Percentiles rank a stretch among this genome's conserved stretches.
Conservation (phyloP, 169 alveolate species). For the Plasmodium adleri region DNA sequence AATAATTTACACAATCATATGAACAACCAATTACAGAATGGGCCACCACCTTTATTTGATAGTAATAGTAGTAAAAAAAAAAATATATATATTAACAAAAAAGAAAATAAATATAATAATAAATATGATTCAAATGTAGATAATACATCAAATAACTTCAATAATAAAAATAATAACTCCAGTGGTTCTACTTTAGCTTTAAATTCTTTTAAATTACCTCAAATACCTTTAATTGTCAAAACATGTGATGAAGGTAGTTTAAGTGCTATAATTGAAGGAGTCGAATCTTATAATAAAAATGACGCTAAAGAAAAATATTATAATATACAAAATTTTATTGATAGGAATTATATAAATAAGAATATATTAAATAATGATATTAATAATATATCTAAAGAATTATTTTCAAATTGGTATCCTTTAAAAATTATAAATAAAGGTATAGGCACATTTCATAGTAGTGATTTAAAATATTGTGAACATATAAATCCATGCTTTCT, state of each 20-base stretch:
- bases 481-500: conserved; percentile 67
- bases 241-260: conserved; percentile 92
- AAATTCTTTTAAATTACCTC: conserved; percentile 24
- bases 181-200: not conserved
- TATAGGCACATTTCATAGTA: conserved; percentile 88
- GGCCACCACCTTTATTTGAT: not conserved
- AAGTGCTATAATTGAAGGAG: conserved; percentile 89
- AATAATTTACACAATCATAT: too few species aligned
- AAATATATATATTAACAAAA: not conserved
- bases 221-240: conserved; percentile 86
- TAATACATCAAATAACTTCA: not conserved
- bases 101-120: not conserved
- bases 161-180: not conserved
- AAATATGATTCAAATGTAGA: not conserved
- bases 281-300: conserved; percentile 78
- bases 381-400: conserved; percentile 7
- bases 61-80: not conserved
- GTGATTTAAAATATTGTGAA: conserved; percentile 57
- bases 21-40: not conserved
- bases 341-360: conserved; percentile 52
- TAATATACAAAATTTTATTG: conserved; percentile 67
- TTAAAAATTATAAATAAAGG: conserved; percentile 84
- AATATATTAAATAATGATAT: conserved; percentile 57
- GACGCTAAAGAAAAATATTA: conserved; percentile 52
- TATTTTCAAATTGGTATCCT: conserved; percentile 78